Base-by-base conservation (phyloP, 805 yeast genomes). In the Alloascoidea africana region DNA sequence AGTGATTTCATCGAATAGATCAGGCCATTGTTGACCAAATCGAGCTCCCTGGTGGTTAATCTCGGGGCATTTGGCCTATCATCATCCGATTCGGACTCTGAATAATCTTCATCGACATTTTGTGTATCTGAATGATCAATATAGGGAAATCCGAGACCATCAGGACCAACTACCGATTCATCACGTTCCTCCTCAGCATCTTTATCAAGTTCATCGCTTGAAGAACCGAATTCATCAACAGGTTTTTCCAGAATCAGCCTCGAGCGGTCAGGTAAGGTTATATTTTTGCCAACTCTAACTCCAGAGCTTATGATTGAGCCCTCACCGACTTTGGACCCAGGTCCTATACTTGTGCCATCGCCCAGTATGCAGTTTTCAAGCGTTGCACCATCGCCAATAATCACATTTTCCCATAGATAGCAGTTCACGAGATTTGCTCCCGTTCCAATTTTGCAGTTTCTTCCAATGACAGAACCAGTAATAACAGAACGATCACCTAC, bases 341-440 rank as follows among this genome's bases (percentile, higher is more conserved):
- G 42, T 13, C 75, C 75, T 39, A 91, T 59, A 2, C 55, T 53
- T 1, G 80, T 78, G 44, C 66, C 56, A 17, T 71, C 64, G 3
- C 94, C 96, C 30, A 91, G 65, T 19, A 89, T 75, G 1, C 91
- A 65, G 46, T 74, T 71, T 36, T 63, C 63, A 11, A 89, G 56
- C 1, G 52, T 56, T 16, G 71, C 64, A 36, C 73, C 66, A 52
- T 85, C 89, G 38, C 70, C 83, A 43, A 91, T 74, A 2, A 61
- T 58, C 0, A 83, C 77, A 44, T 82, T 72, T 48, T 85, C 93
- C 94, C 96, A 89, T 35, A 91, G 70, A 52, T 82, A 87, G 14
- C 94, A 76, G 49, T 83, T 76, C 35, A 62, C 68, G 35, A 91
- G 73, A 2, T 45, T 55, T 16, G 80, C 91, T 47, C 82, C 76